Base-by-base conservation (phyloP, 495 filamentous ascomycete species). In the Copromyces sp. region DNA sequence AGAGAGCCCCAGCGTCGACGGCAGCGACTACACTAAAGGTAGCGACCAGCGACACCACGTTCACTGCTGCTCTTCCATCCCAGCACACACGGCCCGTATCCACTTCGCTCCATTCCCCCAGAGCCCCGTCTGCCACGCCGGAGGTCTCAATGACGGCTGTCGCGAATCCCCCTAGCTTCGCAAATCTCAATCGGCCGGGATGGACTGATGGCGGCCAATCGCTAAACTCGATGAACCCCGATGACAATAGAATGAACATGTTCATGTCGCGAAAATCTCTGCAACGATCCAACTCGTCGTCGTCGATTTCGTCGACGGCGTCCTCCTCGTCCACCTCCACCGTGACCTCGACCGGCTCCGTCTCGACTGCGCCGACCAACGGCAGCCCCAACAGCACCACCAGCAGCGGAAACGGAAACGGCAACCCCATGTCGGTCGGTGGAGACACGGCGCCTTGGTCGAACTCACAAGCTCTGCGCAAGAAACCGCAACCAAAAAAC, bases 141-240 rank as follows among this genome's bases (percentile, higher is more conserved):
- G 39, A 61, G 53, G 53, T 79, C 79, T 78, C 77, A 80, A 99
- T 99, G 95, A 99, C 95, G 88, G 95, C 95, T 82, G 95, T 99
- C 83, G 95, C 94, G 79, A 93, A 90, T 84, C 94, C 92, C 74
- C 93, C 93, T 82, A 94, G 90, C 83, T 94, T 98, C 82, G 90
- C 94, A 85, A 85, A 85, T 73, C 82, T 84, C 75, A 88, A 84
- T 72, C 85, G 89, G 73, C 83, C 88, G 81, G 84, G 85, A 89
- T 91, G 89, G 89, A 84, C 87, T 90, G 90, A 90, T 89, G 89
- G 89, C 84, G 89, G 89, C 81, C 88, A 92, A 87, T 87, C 88
- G 74, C 85, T 93, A 74, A 91, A 89, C 84, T 86, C 91, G 73
- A 94, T 95, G 89, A 92, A 90, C 83, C 81, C 90, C 73, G 93